Conservation (phyloP, 176 grass and related monocot genomes). For the bread wheat (Triticum aestivum) region DNA sequence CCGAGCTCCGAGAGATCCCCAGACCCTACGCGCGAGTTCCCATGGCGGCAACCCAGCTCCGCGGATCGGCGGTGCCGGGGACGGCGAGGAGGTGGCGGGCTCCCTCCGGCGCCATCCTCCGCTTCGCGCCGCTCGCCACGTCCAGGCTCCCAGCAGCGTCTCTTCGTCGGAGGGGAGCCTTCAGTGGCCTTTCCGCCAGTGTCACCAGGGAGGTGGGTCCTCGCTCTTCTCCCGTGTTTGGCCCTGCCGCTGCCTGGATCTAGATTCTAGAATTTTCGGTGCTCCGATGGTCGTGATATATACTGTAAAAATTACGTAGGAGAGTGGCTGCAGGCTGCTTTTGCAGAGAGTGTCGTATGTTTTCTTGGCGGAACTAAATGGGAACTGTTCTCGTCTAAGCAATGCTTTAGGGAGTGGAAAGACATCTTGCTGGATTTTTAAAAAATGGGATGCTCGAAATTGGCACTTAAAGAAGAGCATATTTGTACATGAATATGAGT, state of each 20-base stretch:
- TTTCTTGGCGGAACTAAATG: not conserved
- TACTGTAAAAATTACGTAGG: not conserved
- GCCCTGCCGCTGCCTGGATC: constrained; percentile 12
- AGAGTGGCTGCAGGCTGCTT: not conserved
- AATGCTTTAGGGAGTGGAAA: constrained; percentile 12
- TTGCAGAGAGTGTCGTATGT: not conserved
- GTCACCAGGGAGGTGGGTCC: not conserved
- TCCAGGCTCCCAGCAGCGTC: constrained; percentile 26
- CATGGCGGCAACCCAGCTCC: constrained; percentile 30
- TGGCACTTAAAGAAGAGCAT: not conserved
- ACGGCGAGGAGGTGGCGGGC: constrained; percentile 30
- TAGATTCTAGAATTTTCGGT: not conserved
- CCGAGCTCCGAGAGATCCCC: not conserved
- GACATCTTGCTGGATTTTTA: not conserved
- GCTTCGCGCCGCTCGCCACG: constrained; percentile 35
- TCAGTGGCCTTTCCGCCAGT: constrained; percentile 21
- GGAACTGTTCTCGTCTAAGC: not conserved
- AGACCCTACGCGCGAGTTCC: not conserved
- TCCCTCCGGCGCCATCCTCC: constrained; percentile 31
- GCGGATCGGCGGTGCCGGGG: constrained; percentile 29
- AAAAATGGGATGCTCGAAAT: not conserved
- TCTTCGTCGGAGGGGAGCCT: constrained; percentile 5
- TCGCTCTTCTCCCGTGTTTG: not conserved
- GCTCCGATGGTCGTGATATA: not conserved
- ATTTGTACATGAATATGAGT: not conserved